These are phyloP conservation scores for Fusarium pseudograminearum DNA, from an alignment of 2,329 filamentous ascomycete species.

Conservation along the genomic window DNA sequence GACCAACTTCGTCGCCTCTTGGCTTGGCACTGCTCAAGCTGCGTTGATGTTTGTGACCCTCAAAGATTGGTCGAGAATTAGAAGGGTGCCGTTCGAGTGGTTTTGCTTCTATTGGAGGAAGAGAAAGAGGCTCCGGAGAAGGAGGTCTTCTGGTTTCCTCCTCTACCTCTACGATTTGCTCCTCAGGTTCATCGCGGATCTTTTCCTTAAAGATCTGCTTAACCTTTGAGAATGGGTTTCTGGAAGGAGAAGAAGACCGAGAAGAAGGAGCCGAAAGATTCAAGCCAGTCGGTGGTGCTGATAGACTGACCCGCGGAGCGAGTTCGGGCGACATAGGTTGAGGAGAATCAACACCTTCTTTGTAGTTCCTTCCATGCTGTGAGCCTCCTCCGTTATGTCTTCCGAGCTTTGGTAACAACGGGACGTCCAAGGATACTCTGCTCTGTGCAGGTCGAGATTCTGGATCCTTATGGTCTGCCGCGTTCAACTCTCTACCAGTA, in stretches of 20 bases:
- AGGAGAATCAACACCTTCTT: slow-evolving; percentile 60
- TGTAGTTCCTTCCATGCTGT: slow-evolving; percentile 52
- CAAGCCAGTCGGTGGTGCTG: slow-evolving; percentile 70
- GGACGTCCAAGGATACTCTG: slow-evolving; percentile 39
- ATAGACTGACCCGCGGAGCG: slow-evolving; percentile 60
- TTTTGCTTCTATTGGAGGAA: slow-evolving; percentile 49
- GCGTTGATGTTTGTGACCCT: slow-evolving; percentile 62
- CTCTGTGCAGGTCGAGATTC: slow-evolving; percentile 51
- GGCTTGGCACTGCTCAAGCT: slow-evolving; percentile 63
- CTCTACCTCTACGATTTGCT: slow-evolving; percentile 52
- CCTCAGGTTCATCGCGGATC: slow-evolving; percentile 58
- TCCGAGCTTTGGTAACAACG: slow-evolving; percentile 47
- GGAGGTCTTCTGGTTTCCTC: slow-evolving; percentile 47
- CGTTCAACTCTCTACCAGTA: slow-evolving; percentile 54
- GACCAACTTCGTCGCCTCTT: slow-evolving; percentile 52
- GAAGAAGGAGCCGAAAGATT: slow-evolving; percentile 74
- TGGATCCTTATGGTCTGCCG: slow-evolving; percentile 56
- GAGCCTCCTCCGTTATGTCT: slow-evolving; percentile 65
- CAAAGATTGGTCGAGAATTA: slow-evolving; percentile 55
- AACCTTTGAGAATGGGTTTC: slow-evolving; percentile 69
- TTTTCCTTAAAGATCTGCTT: slow-evolving; percentile 68
- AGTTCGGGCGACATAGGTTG: slow-evolving; percentile 65
- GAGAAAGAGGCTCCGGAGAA: slow-evolving; percentile 45
- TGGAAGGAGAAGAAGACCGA: slow-evolving; percentile 71
- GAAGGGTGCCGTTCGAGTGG: slow-evolving; percentile 47